phyloP scores from a whole-genome alignment of 495 filamentous ascomycete species.

The Choiromyces venosus region DNA sequence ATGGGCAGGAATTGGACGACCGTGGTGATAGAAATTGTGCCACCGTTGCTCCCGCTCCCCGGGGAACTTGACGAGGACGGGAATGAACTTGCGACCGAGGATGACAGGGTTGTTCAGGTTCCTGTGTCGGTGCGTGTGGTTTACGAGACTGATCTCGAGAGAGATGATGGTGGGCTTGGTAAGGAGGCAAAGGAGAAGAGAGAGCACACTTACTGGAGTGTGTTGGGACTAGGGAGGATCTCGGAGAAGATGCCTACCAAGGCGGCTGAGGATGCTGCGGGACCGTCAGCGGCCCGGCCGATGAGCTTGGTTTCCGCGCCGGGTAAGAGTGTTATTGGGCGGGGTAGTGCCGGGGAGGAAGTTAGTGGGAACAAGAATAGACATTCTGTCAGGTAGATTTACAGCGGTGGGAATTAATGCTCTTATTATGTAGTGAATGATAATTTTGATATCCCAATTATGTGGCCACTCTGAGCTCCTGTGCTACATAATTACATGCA shows the following conservation, averaged over 20 bases:
- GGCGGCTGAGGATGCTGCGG: slow-evolving; percentile 9
- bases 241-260: slow-evolving; percentile 31
- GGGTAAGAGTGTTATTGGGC: slow-evolving; percentile 2
- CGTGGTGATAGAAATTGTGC: slow-evolving; percentile 84
- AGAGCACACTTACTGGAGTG: slow-evolving; percentile 93
- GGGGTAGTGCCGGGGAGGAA: slow-evolving; percentile 9
- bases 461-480: neutral
- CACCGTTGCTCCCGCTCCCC: slow-evolving; percentile 51
- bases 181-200: slow-evolving; percentile 57
- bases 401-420: neutral
- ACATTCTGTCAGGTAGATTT: neutral
- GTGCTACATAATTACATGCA: neutral
- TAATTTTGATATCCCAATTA: neutral
- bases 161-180: slow-evolving; percentile 55
- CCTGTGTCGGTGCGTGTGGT: slow-evolving; percentile 88
- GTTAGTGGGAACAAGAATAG: neutral
- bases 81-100: slow-evolving; percentile 51
- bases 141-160: slow-evolving; percentile 75
- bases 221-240: slow-evolving; percentile 80
- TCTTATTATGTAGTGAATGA: neutral
- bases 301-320: slow-evolving; percentile 7
- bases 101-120: slow-evolving; percentile 90
- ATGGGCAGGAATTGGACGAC: slow-evolving; percentile 90
- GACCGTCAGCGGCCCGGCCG: neutral
- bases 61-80: slow-evolving; percentile 31